Conservation (phyloP, 345 rosid genomes). For the Acer negundo region DNA sequence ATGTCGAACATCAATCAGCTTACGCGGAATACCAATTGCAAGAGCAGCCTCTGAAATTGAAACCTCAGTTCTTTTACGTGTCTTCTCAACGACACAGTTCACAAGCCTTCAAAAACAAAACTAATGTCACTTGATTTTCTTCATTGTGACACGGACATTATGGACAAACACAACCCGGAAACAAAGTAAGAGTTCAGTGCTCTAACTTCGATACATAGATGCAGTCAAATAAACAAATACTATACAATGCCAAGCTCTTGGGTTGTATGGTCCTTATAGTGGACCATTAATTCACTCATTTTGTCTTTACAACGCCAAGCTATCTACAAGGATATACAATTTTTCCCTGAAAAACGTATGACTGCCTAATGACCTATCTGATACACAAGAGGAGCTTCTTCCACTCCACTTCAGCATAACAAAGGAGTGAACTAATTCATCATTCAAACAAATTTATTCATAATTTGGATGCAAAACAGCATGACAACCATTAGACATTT, state of each 20-base stretch:
- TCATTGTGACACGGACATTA: not conserved
- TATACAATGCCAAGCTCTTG: not conserved
- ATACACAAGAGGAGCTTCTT: not conserved
- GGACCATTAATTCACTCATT: not conserved
- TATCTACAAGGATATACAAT: not conserved
- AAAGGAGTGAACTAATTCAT: not conserved
- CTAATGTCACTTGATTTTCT: constrained; percentile 4
- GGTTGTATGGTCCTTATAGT: not conserved
- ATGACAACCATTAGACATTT: not conserved
- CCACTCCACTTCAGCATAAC: not conserved
- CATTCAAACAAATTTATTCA: not conserved
- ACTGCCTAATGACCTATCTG: not conserved
- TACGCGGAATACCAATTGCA: constrained; percentile 81
- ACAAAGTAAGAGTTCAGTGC: not conserved
- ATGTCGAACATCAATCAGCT: constrained; percentile 87
- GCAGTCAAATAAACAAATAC: not conserved
- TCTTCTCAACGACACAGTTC: constrained; percentile 87
- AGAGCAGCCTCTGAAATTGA: constrained; percentile 93
- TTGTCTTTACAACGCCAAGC: not conserved
- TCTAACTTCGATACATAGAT: not conserved
- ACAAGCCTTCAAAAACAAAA: constrained; percentile 66
- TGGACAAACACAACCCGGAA: not conserved
- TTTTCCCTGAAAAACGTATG: too few species aligned
- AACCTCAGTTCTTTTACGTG: constrained; percentile 56
- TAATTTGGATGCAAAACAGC: not conserved